Percentiles rank a stretch among this genome's conserved stretches.
Evolutionary conservation across 106 monocot species (phyloP).

Genomic region (Dendrobium chrysotoxum): DNA sequence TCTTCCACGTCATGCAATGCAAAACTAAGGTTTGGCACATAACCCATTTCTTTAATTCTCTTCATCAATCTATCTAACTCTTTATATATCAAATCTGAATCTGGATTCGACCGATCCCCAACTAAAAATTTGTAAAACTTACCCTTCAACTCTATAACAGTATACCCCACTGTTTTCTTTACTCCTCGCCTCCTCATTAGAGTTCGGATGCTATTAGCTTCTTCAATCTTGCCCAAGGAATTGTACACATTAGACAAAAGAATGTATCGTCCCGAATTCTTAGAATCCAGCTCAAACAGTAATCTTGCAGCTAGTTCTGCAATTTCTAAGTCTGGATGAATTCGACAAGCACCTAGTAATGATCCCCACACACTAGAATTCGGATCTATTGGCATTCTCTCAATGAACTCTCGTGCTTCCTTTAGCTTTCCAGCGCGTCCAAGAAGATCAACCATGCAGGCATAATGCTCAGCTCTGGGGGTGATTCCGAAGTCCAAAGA

Average conservation of each 20-base stretch:
- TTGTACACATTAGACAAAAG: slow-evolving; percentile 28
- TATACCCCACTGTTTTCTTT: slow-evolving; percentile 22
- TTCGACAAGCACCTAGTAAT: slow-evolving; percentile 30
- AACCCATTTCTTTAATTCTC: slow-evolving; percentile 24
- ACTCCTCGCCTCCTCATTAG: slow-evolving; percentile 26
- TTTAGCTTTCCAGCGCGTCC: slow-evolving; percentile 30
- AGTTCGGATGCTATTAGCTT: slow-evolving; percentile 21
- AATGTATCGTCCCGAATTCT: slow-evolving; percentile 29
- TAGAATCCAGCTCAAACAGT: slow-evolving; percentile 27
- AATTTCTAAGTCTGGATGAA: slow-evolving; percentile 21
- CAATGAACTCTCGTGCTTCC: slow-evolving; percentile 20
- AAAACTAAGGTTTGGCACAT: slow-evolving; percentile 30
- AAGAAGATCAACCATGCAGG: slow-evolving; percentile 27
- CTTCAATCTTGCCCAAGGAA: slow-evolving; percentile 26
- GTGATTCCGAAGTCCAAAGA: slow-evolving; percentile 11
- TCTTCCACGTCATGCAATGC: slow-evolving; percentile 40
- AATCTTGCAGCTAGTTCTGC: slow-evolving; percentile 33
- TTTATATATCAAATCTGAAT: slow-evolving; percentile 20
- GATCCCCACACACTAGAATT: slow-evolving; percentile 29
- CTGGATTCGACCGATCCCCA: slow-evolving; percentile 19
- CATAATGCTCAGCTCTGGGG: slow-evolving; percentile 23
- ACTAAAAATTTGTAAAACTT: slow-evolving; percentile 31
- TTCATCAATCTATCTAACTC: slow-evolving; percentile 31
- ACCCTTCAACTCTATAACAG: slow-evolving; percentile 29
- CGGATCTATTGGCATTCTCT: slow-evolving; percentile 27